phyloP scores from a whole-genome alignment of 192 early-diverging fungal species.

The Coemansia erecta region DNA sequence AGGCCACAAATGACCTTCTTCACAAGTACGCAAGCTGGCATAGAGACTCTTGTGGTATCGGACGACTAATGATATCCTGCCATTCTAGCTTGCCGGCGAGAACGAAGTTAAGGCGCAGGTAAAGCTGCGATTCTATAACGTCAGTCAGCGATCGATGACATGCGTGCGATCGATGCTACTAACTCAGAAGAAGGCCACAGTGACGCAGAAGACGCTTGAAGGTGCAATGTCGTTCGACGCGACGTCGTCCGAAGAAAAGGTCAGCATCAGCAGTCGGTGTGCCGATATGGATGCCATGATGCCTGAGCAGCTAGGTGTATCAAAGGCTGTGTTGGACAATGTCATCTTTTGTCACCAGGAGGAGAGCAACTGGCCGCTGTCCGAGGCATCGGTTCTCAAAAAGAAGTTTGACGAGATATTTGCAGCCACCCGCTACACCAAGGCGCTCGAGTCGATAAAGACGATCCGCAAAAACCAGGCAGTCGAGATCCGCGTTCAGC shows the following conservation, averaged over 20 bases:
- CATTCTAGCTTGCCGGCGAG: slow-evolving; percentile 59
- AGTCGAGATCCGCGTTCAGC: slow-evolving; percentile 61
- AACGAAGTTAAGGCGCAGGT: slow-evolving; percentile 90
- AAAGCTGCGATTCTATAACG: slow-evolving; percentile 79
- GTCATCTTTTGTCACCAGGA: slow-evolving; percentile 99
- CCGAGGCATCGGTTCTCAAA: slow-evolving; percentile 82
- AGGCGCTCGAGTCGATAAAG: slow-evolving; percentile 84
- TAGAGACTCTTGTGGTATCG: background rate
- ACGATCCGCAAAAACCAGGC: slow-evolving; percentile 68
- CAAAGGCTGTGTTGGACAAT: slow-evolving; percentile 89
- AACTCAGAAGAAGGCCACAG: slow-evolving; percentile 62
- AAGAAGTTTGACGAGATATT: slow-evolving; percentile 99
- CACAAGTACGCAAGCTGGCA: background rate
- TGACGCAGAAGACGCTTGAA: slow-evolving; percentile 78
- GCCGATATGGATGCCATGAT: slow-evolving; percentile 85
- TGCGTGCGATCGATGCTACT: slow-evolving; percentile 75
- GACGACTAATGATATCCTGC: background rate
- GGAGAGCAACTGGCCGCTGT: slow-evolving; percentile 94
- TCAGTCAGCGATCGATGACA: slow-evolving; percentile 69
- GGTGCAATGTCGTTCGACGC: slow-evolving; percentile 61
- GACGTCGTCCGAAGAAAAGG: slow-evolving; percentile 58
- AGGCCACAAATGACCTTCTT: background rate
- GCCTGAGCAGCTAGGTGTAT: slow-evolving; percentile 83
- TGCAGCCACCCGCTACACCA: slow-evolving; percentile 87
- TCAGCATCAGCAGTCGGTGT: slow-evolving; percentile 76